phyloP scores from a whole-genome alignment of 495 filamentous ascomycete genomes.

The Recurvomyces mirabilis region DNA sequence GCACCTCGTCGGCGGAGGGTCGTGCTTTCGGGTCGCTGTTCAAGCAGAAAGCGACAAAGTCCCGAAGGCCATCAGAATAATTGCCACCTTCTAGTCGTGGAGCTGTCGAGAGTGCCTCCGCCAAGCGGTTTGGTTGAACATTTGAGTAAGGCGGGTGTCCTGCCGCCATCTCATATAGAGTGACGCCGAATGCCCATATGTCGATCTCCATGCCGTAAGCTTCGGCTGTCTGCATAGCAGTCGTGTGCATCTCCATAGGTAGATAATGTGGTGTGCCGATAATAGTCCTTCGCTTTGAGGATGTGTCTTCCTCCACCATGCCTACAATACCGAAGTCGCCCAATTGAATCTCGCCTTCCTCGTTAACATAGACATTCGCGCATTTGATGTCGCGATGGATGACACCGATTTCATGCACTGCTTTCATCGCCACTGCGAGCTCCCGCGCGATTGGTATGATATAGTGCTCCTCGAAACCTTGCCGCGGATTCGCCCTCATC shows the following conservation, averaged over 20 bases:
- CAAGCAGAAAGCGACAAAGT: slow-evolving; percentile 69
- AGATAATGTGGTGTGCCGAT: slow-evolving; percentile 96
- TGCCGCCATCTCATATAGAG: slow-evolving; percentile 82
- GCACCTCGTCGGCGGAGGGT: slow-evolving; percentile 57
- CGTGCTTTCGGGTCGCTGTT: slow-evolving; percentile 62
- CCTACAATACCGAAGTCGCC: slow-evolving; percentile 96
- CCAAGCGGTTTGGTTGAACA: slow-evolving; percentile 19
- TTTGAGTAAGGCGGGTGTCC: slow-evolving; percentile 62
- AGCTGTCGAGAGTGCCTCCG: slow-evolving; percentile 22
- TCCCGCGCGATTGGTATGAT: slow-evolving; percentile 85
- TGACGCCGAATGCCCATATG: slow-evolving; percentile 91
- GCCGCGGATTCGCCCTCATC: slow-evolving; percentile 36
- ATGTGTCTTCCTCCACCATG: slow-evolving; percentile 66
- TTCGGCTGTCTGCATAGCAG: slow-evolving; percentile 28
- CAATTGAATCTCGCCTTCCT: slow-evolving; percentile 75
- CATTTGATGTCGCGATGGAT: slow-evolving; percentile 96
- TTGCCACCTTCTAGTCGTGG: slow-evolving; percentile 65
- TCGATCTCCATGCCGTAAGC: slow-evolving; percentile 66
- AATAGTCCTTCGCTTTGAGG: slow-evolving; percentile 82
- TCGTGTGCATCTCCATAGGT: slow-evolving; percentile 66
- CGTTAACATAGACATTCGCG: slow-evolving; percentile 82
- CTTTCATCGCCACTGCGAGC: slow-evolving; percentile 69
- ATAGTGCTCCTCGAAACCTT: slow-evolving; percentile 68
- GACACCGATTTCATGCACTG: slow-evolving; percentile 81
- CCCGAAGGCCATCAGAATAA: slow-evolving; percentile 63